These are phyloP conservation scores for Posidonia oceanica DNA, from an alignment of 116 monocot genomes.

Conservation along the genomic window DNA sequence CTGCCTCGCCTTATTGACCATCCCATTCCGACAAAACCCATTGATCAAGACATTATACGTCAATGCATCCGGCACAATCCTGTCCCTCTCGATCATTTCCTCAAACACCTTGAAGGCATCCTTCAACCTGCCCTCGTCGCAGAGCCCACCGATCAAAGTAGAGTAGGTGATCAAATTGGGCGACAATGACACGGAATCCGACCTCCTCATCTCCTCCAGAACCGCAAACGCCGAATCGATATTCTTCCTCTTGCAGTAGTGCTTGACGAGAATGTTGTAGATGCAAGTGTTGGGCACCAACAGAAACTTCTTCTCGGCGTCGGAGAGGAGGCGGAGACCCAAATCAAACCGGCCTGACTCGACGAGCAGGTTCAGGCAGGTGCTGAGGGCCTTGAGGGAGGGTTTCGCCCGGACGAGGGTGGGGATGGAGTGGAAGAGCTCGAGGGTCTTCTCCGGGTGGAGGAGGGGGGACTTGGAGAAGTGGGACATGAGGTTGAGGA, in stretches of 20 bases:
- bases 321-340: slow-evolving; percentile 23
- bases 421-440: slow-evolving; percentile 39
- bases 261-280: slow-evolving; percentile 72
- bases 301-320: slow-evolving; percentile 10
- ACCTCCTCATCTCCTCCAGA: slow-evolving; percentile 35
- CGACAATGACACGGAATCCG: not conserved
- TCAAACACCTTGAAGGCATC: slow-evolving; percentile 83
- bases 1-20: slow-evolving; percentile 47
- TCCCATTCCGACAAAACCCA: slow-evolving; percentile 66
- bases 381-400: slow-evolving; percentile 51
- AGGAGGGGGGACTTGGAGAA: slow-evolving; percentile 29
- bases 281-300: slow-evolving; percentile 49
- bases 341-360: slow-evolving; percentile 39
- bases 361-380: slow-evolving; percentile 57
- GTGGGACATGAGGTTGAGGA: slow-evolving; percentile 58
- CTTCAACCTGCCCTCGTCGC: slow-evolving; percentile 36
- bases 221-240: slow-evolving; percentile 37
- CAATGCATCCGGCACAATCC: slow-evolving; percentile 52
- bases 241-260: slow-evolving; percentile 28
- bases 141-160: slow-evolving; percentile 59
- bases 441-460: slow-evolving; percentile 17
- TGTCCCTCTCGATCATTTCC: slow-evolving; percentile 73
- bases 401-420: slow-evolving; percentile 45
- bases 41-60: slow-evolving; percentile 69
- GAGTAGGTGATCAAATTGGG: slow-evolving; percentile 86